Conservation (phyloP, 371 early-diverging fungal genomes). For the Actinomucor elegans region DNA sequence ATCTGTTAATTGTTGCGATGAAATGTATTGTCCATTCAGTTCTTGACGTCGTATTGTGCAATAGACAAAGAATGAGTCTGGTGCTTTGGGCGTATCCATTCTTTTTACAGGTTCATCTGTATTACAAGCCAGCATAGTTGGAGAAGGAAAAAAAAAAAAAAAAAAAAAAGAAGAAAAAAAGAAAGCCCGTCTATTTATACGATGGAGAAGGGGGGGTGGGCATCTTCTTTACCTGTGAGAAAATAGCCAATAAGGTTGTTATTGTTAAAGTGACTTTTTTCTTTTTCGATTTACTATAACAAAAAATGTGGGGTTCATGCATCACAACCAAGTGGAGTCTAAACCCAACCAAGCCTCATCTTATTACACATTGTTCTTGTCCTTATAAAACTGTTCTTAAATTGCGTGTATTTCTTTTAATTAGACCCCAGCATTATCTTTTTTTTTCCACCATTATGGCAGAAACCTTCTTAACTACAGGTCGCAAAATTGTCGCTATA, state of each 20-base stretch:
- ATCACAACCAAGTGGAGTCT: too few relatives aligned
- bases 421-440: too few relatives aligned
- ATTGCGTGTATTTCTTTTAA: background rate
- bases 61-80: conserved; percentile 18
- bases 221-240: too few relatives aligned
- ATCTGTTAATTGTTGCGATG: conserved; percentile 5
- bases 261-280: conserved; percentile 6
- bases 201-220: background rate
- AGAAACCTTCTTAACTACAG: conserved; percentile 58
- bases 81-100: too few relatives aligned
- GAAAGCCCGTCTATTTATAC: background rate
- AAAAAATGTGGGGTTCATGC: too few relatives aligned
- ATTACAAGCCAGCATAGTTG: too few relatives aligned
- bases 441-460: conserved; percentile 6
- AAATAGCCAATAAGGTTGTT: too few relatives aligned
- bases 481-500: conserved; percentile 89
- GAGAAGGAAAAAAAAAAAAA: background rate
- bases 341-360: too few relatives aligned
- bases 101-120: background rate
- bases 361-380: too few relatives aligned
- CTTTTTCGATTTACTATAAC: too few relatives aligned
- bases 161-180: too few relatives aligned
- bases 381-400: too few relatives aligned
- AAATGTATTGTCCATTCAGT: conserved; percentile 6
- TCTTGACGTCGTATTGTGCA: conserved; percentile 16